Percentiles rank a stretch among this genome's conserved stretches.
These are phyloP conservation scores for Cladosporium halotolerans DNA, from an alignment of 2,329 filamentous ascomycete species.

Conservation along the genomic window DNA sequence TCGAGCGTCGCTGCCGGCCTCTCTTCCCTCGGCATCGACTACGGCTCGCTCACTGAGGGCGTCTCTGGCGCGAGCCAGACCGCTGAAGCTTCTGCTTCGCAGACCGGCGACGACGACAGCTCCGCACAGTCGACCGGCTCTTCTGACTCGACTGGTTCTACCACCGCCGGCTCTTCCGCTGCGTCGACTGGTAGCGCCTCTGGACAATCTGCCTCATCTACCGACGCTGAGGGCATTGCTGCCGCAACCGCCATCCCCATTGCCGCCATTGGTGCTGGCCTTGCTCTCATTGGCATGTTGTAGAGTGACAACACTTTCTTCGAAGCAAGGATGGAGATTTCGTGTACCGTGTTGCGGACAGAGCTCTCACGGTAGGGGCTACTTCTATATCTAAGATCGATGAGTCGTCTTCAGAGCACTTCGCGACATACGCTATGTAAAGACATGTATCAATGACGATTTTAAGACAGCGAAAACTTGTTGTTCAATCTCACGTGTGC, in stretches of 20 bases:
- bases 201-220: background rate
- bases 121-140: background rate
- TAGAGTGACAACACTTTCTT: background rate
- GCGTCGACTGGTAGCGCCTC: background rate
- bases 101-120: background rate
- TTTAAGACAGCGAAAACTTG: too few species aligned
- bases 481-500: too few species aligned
- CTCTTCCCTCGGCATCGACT: background rate
- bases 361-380: too few species aligned
- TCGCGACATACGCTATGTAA: too few species aligned
- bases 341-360: too few species aligned
- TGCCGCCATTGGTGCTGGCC: background rate
- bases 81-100: background rate
- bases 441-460: too few species aligned
- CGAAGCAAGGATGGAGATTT: too few species aligned
- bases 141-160: background rate
- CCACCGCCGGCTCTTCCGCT: background rate
- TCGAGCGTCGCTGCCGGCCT: background rate
- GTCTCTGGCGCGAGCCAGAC: background rate
- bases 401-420: too few species aligned
- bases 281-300: background rate
- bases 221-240: slow-evolving; percentile 3
- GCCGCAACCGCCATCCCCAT: slow-evolving; percentile 3
- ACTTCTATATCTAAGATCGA: too few species aligned
- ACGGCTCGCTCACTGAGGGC: background rate